phyloP scores from a whole-genome alignment of 2,329 filamentous ascomycete species.

The Periglandula ipomoeae region DNA sequence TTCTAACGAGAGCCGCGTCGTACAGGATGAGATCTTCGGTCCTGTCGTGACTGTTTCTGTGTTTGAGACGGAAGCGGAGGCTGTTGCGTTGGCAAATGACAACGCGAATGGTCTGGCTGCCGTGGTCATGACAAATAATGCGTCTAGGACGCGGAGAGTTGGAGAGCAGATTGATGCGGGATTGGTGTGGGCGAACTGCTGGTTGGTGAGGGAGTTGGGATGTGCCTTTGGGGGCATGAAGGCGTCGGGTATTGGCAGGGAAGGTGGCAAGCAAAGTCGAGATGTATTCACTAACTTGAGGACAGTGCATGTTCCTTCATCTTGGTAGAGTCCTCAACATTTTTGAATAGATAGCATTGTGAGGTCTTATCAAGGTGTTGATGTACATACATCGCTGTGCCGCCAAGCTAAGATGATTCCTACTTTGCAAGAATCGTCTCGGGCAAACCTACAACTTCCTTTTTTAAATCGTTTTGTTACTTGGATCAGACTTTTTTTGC shows the following conservation, averaged over 20 bases:
- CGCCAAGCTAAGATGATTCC: no score
- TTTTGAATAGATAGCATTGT: no score
- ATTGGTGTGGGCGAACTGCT: conserved; percentile 38
- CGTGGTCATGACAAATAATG: conserved; percentile 66
- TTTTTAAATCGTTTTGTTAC: no score
- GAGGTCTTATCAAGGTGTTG: no score
- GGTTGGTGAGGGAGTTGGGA: conserved; percentile 1
- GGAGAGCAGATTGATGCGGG: conserved; percentile 63
- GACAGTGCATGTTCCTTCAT: no score
- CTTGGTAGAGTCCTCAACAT: no score
- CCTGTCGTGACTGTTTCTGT: conserved; percentile 32
- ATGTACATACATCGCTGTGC: no score
- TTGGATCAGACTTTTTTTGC: no score
- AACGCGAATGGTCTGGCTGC: conserved; percentile 60
- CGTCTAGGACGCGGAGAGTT: conserved; percentile 69
- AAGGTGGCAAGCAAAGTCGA: conserved; percentile 41
- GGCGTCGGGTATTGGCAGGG: conserved; percentile 6
- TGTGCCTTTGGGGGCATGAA: conserved; percentile 6
- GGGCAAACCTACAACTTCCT: no score
- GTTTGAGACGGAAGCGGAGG: conserved; percentile 33
- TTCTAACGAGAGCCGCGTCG: conserved; percentile 45
- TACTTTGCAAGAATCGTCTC: no score
- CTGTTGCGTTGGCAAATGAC: conserved; percentile 34
- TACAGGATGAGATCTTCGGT: conserved; percentile 32
- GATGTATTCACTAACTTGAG: no score